A percentile compares a stretch with the other conserved stretches of the same genome.
phyloP scores from a whole-genome alignment of 208 protist genomes.

The Blastocrithidia nonstop region DNA sequence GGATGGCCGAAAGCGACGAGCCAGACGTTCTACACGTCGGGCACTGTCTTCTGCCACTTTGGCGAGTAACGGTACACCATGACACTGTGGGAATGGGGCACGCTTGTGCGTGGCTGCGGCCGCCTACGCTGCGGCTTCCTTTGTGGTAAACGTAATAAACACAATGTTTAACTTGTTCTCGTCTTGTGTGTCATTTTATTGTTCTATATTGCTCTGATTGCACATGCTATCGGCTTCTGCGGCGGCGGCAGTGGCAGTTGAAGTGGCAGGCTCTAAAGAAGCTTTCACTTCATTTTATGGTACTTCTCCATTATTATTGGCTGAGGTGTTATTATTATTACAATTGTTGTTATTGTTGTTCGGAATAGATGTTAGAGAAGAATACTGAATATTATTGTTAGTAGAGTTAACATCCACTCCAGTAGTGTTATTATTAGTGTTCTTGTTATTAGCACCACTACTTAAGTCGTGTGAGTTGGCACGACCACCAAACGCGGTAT shows the following conservation, averaged over 20 bases:
- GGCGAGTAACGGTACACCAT: conserved; percentile 45
- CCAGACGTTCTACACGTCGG: conserved; percentile 45
- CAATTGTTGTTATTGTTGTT: conserved; percentile 1
- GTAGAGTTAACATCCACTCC: conserved; percentile 2
- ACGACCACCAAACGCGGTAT: conserved; percentile 26
- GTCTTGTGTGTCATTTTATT: background rate
- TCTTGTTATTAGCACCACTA: background rate
- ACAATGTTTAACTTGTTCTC: conserved; percentile 38
- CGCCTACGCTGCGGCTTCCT: conserved; percentile 30
- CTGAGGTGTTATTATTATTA: no score
- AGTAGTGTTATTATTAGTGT: conserved; percentile 5
- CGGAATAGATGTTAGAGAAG: background rate
- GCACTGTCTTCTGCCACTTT: conserved; percentile 62
- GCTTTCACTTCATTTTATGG: no score
- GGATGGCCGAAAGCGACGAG: conserved; percentile 11
- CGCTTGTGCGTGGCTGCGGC: conserved; percentile 44
- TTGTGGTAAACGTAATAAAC: conserved; percentile 56
- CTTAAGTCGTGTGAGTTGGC: background rate
- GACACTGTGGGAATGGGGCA: conserved; percentile 39
- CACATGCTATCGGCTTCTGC: conserved; percentile 1
- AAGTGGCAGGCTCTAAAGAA: no score
- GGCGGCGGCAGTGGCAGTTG: background rate
- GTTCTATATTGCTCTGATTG: background rate
- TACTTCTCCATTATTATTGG: no score
- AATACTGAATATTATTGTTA: background rate